phyloP scores from a whole-genome alignment of 129 eudicot genomes.

The Scalesia atractyloides region DNA sequence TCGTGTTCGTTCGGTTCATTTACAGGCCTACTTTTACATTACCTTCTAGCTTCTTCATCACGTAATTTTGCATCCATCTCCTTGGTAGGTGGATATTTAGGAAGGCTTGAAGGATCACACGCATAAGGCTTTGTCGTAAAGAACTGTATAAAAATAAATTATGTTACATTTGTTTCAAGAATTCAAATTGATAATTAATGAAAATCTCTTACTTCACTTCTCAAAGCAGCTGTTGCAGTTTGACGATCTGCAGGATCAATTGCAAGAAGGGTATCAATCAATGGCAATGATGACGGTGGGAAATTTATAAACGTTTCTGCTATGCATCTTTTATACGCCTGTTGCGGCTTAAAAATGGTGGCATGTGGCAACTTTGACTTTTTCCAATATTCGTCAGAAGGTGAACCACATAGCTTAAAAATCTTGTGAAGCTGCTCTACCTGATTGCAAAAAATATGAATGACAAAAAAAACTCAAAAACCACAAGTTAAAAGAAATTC shows the following conservation, averaged over 20 bases:
- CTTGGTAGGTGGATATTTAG: conserved; percentile 92
- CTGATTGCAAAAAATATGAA: conserved; percentile 27
- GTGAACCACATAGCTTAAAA: conserved; percentile 85
- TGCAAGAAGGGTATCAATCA: conserved; percentile 81
- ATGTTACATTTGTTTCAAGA: neutral
- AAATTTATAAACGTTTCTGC: conserved; percentile 63
- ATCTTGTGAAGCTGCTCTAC: conserved; percentile 90
- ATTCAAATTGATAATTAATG: neutral
- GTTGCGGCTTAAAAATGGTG: conserved; percentile 72
- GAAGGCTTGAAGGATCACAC: conserved; percentile 93
- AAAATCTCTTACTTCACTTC: conserved; percentile 53
- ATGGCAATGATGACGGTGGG: conserved; percentile 67
- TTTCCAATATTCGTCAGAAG: conserved; percentile 89
- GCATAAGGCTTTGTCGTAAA: conserved; percentile 85
- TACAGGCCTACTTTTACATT: conserved; percentile 3
- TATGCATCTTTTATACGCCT: conserved; percentile 69
- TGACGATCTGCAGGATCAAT: conserved; percentile 76
- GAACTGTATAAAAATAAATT: conserved; percentile 46
- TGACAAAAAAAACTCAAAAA: neutral
- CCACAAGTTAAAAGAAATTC: neutral
- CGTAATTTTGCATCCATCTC: conserved; percentile 97
- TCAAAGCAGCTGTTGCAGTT: conserved; percentile 77
- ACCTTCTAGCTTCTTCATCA: conserved; percentile 94
- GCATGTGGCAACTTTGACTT: conserved; percentile 83
- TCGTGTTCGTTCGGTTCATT: no score